These are phyloP conservation scores for Moelleriella libera DNA, from an alignment of 2,329 filamentous ascomycete species.

Conservation along the genomic window DNA sequence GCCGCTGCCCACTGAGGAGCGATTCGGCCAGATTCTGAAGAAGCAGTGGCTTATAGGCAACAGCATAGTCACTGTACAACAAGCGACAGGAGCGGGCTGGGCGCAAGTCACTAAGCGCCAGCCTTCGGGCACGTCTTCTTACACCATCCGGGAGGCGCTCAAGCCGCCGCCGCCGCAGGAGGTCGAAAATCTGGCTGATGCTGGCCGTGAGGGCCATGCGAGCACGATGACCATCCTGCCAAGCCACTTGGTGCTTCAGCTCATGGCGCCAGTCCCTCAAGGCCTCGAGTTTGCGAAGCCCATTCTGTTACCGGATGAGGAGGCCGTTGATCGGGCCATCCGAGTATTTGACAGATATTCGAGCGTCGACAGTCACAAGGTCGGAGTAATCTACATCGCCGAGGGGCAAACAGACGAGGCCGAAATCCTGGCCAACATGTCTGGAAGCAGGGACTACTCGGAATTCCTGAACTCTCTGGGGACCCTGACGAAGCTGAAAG, in stretches of 20 bases:
- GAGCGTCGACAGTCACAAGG: constrained; percentile 88
- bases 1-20: constrained; percentile 46
- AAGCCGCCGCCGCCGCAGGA: constrained; percentile 44
- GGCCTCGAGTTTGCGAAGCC: constrained; percentile 47
- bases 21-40: constrained; percentile 51
- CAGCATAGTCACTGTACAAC: constrained; percentile 61
- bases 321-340: constrained; percentile 60
- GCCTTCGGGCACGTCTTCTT: constrained; percentile 51
- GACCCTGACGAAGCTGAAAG: constrained; percentile 65
- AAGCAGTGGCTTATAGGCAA: constrained; percentile 62
- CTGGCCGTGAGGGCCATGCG: constrained; percentile 33
- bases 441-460: constrained; percentile 77
- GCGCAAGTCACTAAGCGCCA: constrained; percentile 59
- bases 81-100: constrained; percentile 50
- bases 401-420: constrained; percentile 70
- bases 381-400: constrained; percentile 86
- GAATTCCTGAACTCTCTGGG: constrained; percentile 74
- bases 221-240: constrained; percentile 52
- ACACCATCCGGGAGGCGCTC: constrained; percentile 45
- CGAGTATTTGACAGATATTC: constrained; percentile 73
- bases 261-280: constrained; percentile 50
- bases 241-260: constrained; percentile 57
- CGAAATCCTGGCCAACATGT: constrained; percentile 77
- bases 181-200: constrained; percentile 29
- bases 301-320: constrained; percentile 59